A percentile compares a stretch with the other conserved stretches of the same genome.
These are phyloP conservation scores for Salix exigua DNA, from an alignment of 345 rosid genomes.

Conservation along the genomic window DNA sequence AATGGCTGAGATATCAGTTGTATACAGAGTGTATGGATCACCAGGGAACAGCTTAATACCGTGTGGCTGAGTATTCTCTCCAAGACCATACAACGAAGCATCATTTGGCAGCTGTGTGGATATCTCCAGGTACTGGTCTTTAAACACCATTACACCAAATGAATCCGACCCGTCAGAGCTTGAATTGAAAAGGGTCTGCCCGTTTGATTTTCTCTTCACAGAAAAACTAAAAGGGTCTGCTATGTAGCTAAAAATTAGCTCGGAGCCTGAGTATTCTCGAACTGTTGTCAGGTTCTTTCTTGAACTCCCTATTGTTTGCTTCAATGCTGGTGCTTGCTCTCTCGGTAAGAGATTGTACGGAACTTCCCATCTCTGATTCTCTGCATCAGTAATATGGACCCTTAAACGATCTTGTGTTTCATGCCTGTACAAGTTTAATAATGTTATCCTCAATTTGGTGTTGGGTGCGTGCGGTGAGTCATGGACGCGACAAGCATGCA, in stretches of 20 bases:
- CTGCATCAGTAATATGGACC: conserved; percentile 85
- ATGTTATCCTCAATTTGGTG: neutral
- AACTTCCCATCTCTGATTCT: conserved; percentile 88
- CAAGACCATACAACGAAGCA: conserved; percentile 84
- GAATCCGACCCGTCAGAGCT: conserved; percentile 47
- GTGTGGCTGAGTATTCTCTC: conserved; percentile 91
- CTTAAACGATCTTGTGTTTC: conserved; percentile 73
- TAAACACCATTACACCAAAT: conserved; percentile 67
- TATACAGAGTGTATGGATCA: conserved; percentile 92
- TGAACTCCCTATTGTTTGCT: conserved; percentile 44
- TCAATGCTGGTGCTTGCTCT: conserved; percentile 55
- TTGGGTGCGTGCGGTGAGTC: neutral
- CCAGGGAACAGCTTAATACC: conserved; percentile 86
- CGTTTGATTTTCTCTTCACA: conserved; percentile 73
- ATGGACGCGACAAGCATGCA: neutral
- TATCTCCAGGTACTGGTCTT: conserved; percentile 94
- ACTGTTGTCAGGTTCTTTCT: conserved; percentile 46
- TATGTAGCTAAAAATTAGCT: conserved; percentile 58
- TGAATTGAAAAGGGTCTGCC: conserved; percentile 75
- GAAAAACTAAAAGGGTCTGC: conserved; percentile 83
- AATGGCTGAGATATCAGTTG: conserved; percentile 75
- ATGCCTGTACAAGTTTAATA: conserved; percentile 46
- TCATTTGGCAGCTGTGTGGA: conserved; percentile 77
- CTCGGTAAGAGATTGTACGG: conserved; percentile 83
- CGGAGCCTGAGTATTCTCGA: conserved; percentile 57